Base-by-base conservation (phyloP, 208 protist genomes). In the Strigomonas culicis region DNA sequence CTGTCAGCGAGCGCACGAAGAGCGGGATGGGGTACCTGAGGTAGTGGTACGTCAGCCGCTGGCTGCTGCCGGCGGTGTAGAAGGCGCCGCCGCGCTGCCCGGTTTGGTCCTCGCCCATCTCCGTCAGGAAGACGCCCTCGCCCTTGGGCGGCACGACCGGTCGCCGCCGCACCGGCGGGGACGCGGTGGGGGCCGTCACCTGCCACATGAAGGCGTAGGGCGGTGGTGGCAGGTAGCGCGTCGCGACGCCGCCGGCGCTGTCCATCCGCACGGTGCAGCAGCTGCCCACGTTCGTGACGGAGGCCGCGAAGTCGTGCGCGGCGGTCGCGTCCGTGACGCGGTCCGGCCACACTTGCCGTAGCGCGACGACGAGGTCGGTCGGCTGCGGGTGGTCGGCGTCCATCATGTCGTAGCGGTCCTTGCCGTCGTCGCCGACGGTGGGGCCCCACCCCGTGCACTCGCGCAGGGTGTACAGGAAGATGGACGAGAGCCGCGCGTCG, bases 401-500 rank as follows among this genome's bases (percentile, higher is more conserved):
- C 52, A 32, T 34, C 22, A 32, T 19, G 62, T 56, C 39, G 41
- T 4, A 56, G 24, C n/a, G 7, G 44, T 50, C 50, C 56, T 57
- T 19, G 32, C 30, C 32, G 39, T n/a, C 31, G 59, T 30, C 22
- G 27, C 4, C 10, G 41, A 60, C 24, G 15, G 50, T 24, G 55
- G 36, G 15, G 52, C 17, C 6, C 79, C 88, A 88, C 11, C 59
- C 43, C 19, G 87, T 85, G 25, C 75, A 25, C 8, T 22, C 47
- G 4, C 56, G 32, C 43, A 94, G 53, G 60, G 84, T 73, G 50
- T 46, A 25, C 63, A 77, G 68, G 46, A 95, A 67, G 22, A 52
- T 53, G 1, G 61, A 53, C 0, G 89, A 95, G n/a, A 82, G 78
- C 8, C 50, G 53, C 4, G 89, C 89, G 8, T 82, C 75, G 28